phyloP scores from a whole-genome alignment of 164 flowering plant species.

The Chimonanthus salicifolius region DNA sequence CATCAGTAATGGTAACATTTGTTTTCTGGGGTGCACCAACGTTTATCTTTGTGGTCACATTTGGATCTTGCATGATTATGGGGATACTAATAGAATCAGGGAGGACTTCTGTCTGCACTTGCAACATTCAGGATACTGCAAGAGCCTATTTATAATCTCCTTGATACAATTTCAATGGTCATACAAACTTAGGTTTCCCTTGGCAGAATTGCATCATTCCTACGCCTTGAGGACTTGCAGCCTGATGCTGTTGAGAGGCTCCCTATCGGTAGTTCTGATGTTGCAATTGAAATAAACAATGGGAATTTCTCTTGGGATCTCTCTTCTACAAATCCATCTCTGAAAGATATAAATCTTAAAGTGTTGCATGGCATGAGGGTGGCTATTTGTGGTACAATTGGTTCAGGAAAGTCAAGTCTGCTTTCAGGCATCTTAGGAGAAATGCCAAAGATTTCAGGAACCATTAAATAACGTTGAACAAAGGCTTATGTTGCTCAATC shows the following conservation, averaged over 20 bases:
- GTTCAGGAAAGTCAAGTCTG: constrained; percentile 60
- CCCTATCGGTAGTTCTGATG: constrained; percentile 34
- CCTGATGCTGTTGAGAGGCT: constrained; percentile 38
- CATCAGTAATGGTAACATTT: constrained; percentile 28
- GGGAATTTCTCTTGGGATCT: constrained; percentile 34
- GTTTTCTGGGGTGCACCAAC: constrained; percentile 64
- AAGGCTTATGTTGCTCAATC: constrained; percentile 87
- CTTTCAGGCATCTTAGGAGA: constrained; percentile 58
- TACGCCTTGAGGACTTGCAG: constrained; percentile 48
- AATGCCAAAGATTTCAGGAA: constrained; percentile 40
- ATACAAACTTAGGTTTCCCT: constrained; percentile 71
- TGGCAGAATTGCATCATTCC: constrained; percentile 57
- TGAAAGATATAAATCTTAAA: constrained; percentile 34
- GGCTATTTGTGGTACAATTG: constrained; percentile 58
- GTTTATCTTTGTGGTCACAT: constrained; percentile 53
- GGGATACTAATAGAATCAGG: constrained; percentile 67
- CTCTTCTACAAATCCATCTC: constrained; percentile 22
- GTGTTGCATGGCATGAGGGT: constrained; percentile 41
- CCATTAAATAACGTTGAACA: constrained; percentile 39
- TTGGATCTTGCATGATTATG: constrained; percentile 50
- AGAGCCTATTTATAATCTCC: constrained; percentile 58
- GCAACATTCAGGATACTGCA: constrained; percentile 74
- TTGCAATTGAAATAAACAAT: constrained; percentile 45
- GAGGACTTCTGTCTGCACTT: constrained; percentile 64
- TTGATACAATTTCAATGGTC: constrained; percentile 56